Percentiles rank a stretch among this genome's conserved stretches.
These are phyloP conservation scores for Sporothrix mexicana DNA, from an alignment of 2,329 filamentous ascomycete genomes.

Conservation along the genomic window DNA sequence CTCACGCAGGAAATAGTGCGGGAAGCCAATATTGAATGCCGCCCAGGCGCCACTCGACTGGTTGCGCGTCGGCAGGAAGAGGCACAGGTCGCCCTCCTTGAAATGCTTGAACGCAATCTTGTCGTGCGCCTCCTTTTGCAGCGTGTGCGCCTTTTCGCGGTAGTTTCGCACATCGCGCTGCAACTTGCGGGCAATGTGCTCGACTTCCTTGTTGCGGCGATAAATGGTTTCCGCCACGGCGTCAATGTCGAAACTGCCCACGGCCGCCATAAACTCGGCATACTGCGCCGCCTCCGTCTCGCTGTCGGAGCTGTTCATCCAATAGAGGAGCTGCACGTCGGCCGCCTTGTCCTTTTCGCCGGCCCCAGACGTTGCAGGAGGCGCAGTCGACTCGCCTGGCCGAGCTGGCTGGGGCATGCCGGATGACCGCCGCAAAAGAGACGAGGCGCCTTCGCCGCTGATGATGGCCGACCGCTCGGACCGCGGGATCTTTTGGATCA, in stretches of 20 bases:
- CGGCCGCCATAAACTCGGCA: slow-evolving; percentile 71
- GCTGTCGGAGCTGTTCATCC: slow-evolving; percentile 73
- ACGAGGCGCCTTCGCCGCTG: slow-evolving; percentile 48
- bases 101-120: slow-evolving; percentile 97
- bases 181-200: slow-evolving; percentile 90
- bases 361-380: slow-evolving; percentile 12
- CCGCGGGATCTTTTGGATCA: slow-evolving; percentile 73
- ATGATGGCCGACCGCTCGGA: slow-evolving; percentile 64
- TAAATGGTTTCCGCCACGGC: slow-evolving; percentile 83
- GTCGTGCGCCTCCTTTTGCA: slow-evolving; percentile 85
- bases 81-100: slow-evolving; percentile 91
- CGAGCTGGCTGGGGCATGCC: not conserved
- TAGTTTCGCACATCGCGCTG: slow-evolving; percentile 87
- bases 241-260: slow-evolving; percentile 83
- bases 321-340: slow-evolving; percentile 78
- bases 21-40: slow-evolving; percentile 96
- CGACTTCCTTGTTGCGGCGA: slow-evolving; percentile 90
- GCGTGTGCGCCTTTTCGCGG: slow-evolving; percentile 80
- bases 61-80: slow-evolving; percentile 93
- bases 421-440: slow-evolving; percentile 19
- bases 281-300: slow-evolving; percentile 76
- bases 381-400: not conserved
- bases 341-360: slow-evolving; percentile 66
- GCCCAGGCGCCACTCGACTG: slow-evolving; percentile 96
- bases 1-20: slow-evolving; percentile 95